Percentiles rank a stretch among this genome's conserved stretches.
phyloP scores from a whole-genome alignment of 495 filamentous ascomycete species.

The Penicillium coffeae region DNA sequence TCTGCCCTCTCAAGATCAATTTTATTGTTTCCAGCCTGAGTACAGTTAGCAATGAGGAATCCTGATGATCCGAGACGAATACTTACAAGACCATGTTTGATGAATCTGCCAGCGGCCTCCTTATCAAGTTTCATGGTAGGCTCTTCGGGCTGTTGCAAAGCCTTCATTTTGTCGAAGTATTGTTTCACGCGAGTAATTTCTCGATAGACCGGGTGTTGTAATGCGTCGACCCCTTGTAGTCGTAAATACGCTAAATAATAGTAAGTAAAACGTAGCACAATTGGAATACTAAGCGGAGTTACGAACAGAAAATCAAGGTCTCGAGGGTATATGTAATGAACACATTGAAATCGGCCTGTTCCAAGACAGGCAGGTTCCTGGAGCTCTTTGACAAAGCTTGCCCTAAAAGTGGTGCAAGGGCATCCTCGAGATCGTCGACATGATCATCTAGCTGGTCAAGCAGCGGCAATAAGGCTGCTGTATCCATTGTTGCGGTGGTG shows the following conservation, averaged over 20 bases:
- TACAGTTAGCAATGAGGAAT: background rate
- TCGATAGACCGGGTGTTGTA: conserved; percentile 75
- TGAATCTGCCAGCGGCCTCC: conserved; percentile 72
- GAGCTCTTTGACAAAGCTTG: conserved; percentile 60
- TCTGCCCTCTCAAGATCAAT: conserved; percentile 53
- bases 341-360: conserved; percentile 90
- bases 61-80: background rate
- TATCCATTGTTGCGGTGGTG: conserved; percentile 34
- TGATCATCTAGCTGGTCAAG: conserved; percentile 71
- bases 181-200: conserved; percentile 83
- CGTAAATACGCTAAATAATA: conserved; percentile 62
- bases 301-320: conserved; percentile 83
- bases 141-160: conserved; percentile 51
- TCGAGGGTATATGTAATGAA: conserved; percentile 82
- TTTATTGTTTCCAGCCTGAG: conserved; percentile 61
- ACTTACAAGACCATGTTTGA: conserved; percentile 71
- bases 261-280: conserved; percentile 12
- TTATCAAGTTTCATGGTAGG: conserved; percentile 69
- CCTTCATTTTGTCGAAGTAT: conserved; percentile 91
- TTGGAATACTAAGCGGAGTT: too few relatives aligned
- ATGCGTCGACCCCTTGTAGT: conserved; percentile 74
- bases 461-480: conserved; percentile 42
- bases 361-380: conserved; percentile 79
- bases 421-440: conserved; percentile 72
- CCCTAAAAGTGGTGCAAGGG: conserved; percentile 62